Conservation (phyloP, 148 eudicot species). For the Chenopodium berlandieri region DNA sequence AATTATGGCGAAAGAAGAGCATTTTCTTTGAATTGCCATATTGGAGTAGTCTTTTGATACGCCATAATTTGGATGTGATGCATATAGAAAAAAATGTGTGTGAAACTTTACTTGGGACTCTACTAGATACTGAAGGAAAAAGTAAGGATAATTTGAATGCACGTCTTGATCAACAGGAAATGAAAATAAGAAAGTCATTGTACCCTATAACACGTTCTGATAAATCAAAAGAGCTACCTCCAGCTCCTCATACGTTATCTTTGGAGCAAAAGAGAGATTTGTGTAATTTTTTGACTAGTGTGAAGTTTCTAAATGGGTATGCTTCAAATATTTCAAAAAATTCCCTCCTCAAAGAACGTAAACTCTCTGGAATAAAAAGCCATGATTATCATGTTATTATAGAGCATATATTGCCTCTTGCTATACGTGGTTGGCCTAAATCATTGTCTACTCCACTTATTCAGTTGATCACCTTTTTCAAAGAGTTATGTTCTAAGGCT, state of each 20-base stretch:
- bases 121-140: not conserved
- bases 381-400: not conserved
- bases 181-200: not conserved
- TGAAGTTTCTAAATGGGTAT: not conserved
- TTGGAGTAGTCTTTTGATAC: too few relatives aligned
- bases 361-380: not conserved
- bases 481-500: constrained; percentile 1
- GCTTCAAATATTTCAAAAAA: constrained; percentile 2
- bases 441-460: not conserved
- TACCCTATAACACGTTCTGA: not conserved
- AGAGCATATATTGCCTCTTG: not conserved
- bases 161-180: not conserved
- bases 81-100: constrained; percentile 18
- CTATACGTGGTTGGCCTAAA: not conserved
- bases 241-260: not conserved
- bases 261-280: not conserved
- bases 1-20: too few relatives aligned
- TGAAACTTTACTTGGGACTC: not conserved
- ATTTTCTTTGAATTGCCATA: too few relatives aligned
- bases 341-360: not conserved
- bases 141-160: not conserved
- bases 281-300: not conserved
- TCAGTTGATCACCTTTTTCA: constrained; percentile 5
- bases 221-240: not conserved
- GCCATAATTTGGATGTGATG: too few relatives aligned